Evolutionary conservation across 2,329 filamentous ascomycete species (phyloP).

Genomic region (Nemania bipapillata): DNA sequence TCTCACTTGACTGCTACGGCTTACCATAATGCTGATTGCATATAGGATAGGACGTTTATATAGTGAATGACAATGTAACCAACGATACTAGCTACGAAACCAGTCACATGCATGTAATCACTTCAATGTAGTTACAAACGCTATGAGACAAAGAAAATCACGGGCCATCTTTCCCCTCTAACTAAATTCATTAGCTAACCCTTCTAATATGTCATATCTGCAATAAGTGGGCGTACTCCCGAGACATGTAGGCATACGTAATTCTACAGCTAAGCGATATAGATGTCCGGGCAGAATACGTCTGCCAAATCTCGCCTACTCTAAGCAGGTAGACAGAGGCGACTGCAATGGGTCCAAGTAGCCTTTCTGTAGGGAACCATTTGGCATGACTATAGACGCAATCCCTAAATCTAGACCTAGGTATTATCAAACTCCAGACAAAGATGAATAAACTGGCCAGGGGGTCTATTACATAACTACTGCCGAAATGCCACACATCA

Average conservation of each 20-base stretch:
- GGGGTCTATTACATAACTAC: slow-evolving; percentile 3
- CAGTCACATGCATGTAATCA: not conserved
- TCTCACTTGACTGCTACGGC: not conserved
- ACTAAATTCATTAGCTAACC: slow-evolving; percentile 10
- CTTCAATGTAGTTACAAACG: slow-evolving; percentile 30
- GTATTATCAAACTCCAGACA: slow-evolving; percentile 24
- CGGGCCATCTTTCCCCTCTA: slow-evolving; percentile 17
- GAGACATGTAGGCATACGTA: slow-evolving; percentile 32
- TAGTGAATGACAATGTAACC: not conserved
- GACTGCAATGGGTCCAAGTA: too few species aligned
- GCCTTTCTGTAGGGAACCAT: not conserved
- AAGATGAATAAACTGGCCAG: slow-evolving; percentile 10
- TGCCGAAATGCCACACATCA: slow-evolving; percentile 10
- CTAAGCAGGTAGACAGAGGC: not conserved
- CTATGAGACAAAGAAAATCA: slow-evolving; percentile 37
- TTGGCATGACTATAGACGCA: not conserved
- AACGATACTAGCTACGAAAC: not conserved
- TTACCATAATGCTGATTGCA: not conserved
- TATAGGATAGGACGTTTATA: not conserved
- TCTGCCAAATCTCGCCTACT: not conserved
- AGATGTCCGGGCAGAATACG: not conserved
- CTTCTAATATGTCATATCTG: slow-evolving; percentile 29
- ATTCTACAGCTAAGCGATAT: not conserved
- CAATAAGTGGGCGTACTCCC: slow-evolving; percentile 29
- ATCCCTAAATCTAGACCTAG: slow-evolving; percentile 2